These are phyloP conservation scores for Cyberlindnera xylosilytica DNA, from an alignment of 805 yeast species.

Conservation along the genomic window DNA sequence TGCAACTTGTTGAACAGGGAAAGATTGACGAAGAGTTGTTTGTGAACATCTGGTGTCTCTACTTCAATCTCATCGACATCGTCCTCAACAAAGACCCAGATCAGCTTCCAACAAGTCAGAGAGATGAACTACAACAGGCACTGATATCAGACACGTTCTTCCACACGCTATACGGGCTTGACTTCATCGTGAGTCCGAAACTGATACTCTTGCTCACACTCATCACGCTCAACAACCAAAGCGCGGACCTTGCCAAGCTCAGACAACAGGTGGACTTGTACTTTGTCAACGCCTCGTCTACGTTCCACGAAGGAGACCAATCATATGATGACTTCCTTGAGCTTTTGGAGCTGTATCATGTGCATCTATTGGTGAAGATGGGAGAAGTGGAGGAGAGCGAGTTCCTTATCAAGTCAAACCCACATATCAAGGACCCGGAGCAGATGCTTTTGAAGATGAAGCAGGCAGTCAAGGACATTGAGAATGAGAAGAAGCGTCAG, in stretches of 20 bases:
- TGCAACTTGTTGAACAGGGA: constrained; percentile 10
- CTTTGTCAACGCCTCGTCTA: constrained; percentile 13
- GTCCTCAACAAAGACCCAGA: constrained; percentile 18
- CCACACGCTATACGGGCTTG: constrained; percentile 10
- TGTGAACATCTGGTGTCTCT: constrained; percentile 25
- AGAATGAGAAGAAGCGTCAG: constrained; percentile 12
- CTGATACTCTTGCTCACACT: constrained; percentile 19
- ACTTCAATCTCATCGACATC: constrained; percentile 27
- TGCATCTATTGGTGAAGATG: constrained; percentile 19
- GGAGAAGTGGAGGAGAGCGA: constrained; percentile 23
- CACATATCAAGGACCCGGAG: constrained; percentile 16
- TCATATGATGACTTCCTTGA: constrained; percentile 16
- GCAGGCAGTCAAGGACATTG: constrained; percentile 8
- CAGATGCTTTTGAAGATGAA: constrained; percentile 14
- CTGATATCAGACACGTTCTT: constrained; percentile 18
- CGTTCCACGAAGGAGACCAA: constrained; percentile 3
- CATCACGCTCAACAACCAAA: constrained; percentile 23
- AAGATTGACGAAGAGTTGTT: constrained; percentile 16
- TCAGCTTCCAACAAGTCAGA: constrained; percentile 1
- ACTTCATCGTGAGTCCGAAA: constrained; percentile 20
- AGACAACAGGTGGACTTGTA: constrained; percentile 24
- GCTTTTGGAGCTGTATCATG: constrained; percentile 24
- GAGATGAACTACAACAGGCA: constrained; percentile 1
- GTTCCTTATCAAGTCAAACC: constrained; percentile 19
- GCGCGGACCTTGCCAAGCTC: constrained; percentile 15